Percentiles rank a stretch among this genome's conserved stretches.
Evolutionary conservation across 2,329 filamentous ascomycete species (phyloP).

Genomic region (Ophiocordyceps camponoti-floridani): DNA sequence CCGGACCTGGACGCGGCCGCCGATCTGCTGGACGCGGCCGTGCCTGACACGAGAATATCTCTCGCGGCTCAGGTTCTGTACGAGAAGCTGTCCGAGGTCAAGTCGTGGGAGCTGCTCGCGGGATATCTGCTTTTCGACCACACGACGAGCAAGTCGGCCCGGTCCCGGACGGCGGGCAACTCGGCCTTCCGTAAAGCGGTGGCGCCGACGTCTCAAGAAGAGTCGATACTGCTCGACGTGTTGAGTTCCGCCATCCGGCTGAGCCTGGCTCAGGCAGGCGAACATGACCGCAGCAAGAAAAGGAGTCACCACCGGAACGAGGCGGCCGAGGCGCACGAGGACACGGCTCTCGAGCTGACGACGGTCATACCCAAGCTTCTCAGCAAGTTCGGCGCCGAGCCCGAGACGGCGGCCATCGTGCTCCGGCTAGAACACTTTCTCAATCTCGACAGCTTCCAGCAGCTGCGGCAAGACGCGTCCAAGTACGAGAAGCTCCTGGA

Average conservation of each 20-base stretch:
- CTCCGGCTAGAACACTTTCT: slow-evolving; percentile 73
- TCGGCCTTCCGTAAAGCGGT: slow-evolving; percentile 51
- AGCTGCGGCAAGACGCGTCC: slow-evolving; percentile 70
- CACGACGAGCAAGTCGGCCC: slow-evolving; percentile 38
- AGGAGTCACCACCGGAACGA: slow-evolving; percentile 43
- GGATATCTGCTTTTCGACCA: slow-evolving; percentile 90
- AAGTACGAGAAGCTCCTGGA: slow-evolving; percentile 69
- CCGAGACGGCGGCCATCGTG: slow-evolving; percentile 71
- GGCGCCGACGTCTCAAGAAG: slow-evolving; percentile 58
- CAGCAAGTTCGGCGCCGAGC: slow-evolving; percentile 83
- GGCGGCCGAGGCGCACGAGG: slow-evolving; percentile 55
- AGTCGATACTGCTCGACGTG: slow-evolving; percentile 72
- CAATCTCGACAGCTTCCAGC: slow-evolving; percentile 73
- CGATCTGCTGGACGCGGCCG: slow-evolving; percentile 41
- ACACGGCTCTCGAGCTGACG: slow-evolving; percentile 61
- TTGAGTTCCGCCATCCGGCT: slow-evolving; percentile 68
- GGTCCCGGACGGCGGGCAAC: slow-evolving; percentile 29
- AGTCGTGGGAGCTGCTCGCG: slow-evolving; percentile 74
- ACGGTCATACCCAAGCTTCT: slow-evolving; percentile 67
- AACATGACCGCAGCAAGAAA: slow-evolving; percentile 43
- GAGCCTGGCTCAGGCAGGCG: slow-evolving; percentile 46
- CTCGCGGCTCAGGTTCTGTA: slow-evolving; percentile 75
- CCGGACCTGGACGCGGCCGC: slow-evolving; percentile 30
- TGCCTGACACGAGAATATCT: slow-evolving; percentile 65
- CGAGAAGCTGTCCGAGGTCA: slow-evolving; percentile 62